Base-by-base conservation (phyloP, 345 rosid species). In the Atalantia buxifolia region DNA sequence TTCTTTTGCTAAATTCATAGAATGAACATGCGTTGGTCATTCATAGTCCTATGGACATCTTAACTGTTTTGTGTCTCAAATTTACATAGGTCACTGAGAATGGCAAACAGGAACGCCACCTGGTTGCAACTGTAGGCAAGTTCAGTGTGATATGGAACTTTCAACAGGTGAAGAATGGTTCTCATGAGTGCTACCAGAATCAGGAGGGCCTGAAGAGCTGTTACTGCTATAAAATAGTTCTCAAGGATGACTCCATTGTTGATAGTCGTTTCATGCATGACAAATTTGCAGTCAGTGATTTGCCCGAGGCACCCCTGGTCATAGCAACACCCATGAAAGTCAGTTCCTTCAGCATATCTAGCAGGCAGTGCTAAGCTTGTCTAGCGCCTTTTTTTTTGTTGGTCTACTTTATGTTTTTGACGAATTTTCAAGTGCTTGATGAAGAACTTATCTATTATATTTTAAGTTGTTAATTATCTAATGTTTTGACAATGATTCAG, bases 241-340 rank as follows among this genome's bases (percentile, higher is more conserved):
- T 84, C 14, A 90, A 91, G 64, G 95, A 94, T 74, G 99, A 92
- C 80, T 94, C 99, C 65, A 94, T 94, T 14, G 95, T 94, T 9
- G 99, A 92, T 65, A 94, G 99, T 80, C 91, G 99, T 67, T 96
- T 96, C 92, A 92, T 96, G 99, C 94, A 96, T 30, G 99, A 96
- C 82, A 94, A 94, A 86, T 94, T 87, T 85, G 97, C 98, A 24
- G 92, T 89, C 79, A 88, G 86, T 5, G 98, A 94, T 75, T 92
- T 98, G 73, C 99, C 97, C 9, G 97, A 96, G 88, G 99, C 99
- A 36, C 98, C 99, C 56, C 85, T 94, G 80, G 99, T 96, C 80
- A 93, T 96, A 79, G 99, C 99, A 21, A 96, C 98, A 22, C 92
- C 94, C 50, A 77, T 92, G 88, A 96, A 92, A 89, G 98, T 96